Evolutionary conservation across 2,329 filamentous ascomycete species (phyloP), one percentile per base, ranked within the genome.

Genomic region (Alternaria viburni): DNA sequence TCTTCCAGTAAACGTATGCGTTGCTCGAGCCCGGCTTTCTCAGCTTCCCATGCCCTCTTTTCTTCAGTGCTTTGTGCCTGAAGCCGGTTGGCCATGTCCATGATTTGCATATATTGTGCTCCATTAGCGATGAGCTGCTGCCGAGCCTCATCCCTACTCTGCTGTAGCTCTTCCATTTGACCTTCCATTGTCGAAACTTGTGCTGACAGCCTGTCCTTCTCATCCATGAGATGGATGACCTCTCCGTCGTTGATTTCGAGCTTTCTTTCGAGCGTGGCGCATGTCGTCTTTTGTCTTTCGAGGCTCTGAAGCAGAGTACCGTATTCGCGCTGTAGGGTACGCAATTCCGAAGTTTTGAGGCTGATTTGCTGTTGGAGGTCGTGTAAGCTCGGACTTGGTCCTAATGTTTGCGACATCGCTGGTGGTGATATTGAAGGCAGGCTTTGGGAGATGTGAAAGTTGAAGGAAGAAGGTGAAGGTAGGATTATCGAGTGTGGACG

Each of bases 281-380:
- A 84, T 66, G 84, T 83, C 13, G 80, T 81, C 50, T 84, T 82
- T 63, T 85, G 84, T 6, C 83, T 80, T 30, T 85, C 83, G 21
- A 85, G 82, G 25, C 84, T 86, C 19, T 85, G 81, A 4, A 87
- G 79, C 5, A 87, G 78, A 49, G 80, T 81, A 57, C 86, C 81
- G 68, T 88, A 85, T 72, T 87, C 86, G n/a, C 80, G 79, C 69
- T 86, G 85, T 7, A 87, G 77, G 1, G 83, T 86, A 63, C 85
- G 83, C 21, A 86, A 79, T 12, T 83, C 82, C 17, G 86, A 76
- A 5, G 85, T 84, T 66, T 87, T 86, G 60, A 86, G 77, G 15
- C 83, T 85, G 41, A 87, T 80, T 70, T 87, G 84, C 69, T 86
- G 85, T 67, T 87, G 86, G 8, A 87, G 78, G 54, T 85, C 83